phyloP scores from a whole-genome alignment of 495 filamentous ascomycete species.

The Xylaria longipes region DNA sequence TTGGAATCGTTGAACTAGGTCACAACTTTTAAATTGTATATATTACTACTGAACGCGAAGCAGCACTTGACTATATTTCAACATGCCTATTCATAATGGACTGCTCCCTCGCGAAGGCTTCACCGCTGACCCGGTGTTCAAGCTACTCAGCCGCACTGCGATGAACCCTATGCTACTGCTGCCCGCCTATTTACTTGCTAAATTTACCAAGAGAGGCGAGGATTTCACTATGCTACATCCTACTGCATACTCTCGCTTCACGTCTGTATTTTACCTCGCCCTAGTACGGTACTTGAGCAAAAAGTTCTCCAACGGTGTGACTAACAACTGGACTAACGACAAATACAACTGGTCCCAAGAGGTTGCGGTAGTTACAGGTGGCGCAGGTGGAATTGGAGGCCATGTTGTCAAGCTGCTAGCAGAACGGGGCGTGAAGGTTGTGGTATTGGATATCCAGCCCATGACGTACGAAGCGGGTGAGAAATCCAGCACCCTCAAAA shows the following conservation, averaged over 20 bases:
- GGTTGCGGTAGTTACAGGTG: conserved; percentile 74
- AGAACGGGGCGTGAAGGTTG: conserved; percentile 64
- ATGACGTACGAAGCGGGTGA: conserved; percentile 62
- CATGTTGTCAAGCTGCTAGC: conserved; percentile 66
- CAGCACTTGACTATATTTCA: background rate
- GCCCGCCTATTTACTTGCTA: conserved; percentile 63
- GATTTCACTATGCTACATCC: conserved; percentile 57
- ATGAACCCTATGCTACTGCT: conserved; percentile 67
- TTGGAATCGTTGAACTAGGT: background rate
- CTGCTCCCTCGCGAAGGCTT: conserved; percentile 63
- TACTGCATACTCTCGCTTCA: conserved; percentile 53
- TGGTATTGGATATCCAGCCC: conserved; percentile 71
- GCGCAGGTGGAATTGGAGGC: conserved; percentile 71
- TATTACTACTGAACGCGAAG: background rate
- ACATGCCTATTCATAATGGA: conserved; percentile 57
- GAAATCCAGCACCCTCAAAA: conserved; percentile 2
- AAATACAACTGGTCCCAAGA: conserved; percentile 72
- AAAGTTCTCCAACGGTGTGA: conserved; percentile 57
- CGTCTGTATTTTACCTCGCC: conserved; percentile 55
- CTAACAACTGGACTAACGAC: conserved; percentile 68
- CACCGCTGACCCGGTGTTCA: conserved; percentile 63
- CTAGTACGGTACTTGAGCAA: conserved; percentile 54
- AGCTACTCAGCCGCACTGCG: conserved; percentile 60
- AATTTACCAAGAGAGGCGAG: conserved; percentile 64
- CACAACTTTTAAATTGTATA: background rate